Base-by-base conservation (phyloP, 805 yeast species). In the Cephaloascus albidus region DNA sequence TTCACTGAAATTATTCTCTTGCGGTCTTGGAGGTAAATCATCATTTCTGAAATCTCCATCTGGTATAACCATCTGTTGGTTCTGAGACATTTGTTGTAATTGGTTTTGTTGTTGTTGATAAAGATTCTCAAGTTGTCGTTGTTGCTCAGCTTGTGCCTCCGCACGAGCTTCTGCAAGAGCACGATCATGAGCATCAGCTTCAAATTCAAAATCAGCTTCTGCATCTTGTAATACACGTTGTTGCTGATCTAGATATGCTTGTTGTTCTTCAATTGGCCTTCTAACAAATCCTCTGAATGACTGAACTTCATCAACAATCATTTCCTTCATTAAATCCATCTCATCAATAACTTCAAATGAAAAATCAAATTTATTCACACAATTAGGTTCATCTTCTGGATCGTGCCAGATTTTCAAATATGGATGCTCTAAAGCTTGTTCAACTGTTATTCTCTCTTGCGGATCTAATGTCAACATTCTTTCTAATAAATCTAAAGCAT, bases 371-470 rank as follows among this genome's bases (percentile, higher is more conserved):
- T 84, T 83, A 2, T 75, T 69, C 36, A 77, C 75, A 56, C 96
- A 87, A 37, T 72, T 80, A 5, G 89, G 89, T 60, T 93, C 97
- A 55, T 93, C 97, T 23, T 75, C 73, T 4, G 96, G 93, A 58
- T 88, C 96, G 55, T 87, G 97, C 89, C 96, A 93, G 26, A 85
- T 74, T 36, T 79, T 70, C 40, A 93, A 62, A 56, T 90, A 93
- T 6, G 96, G 96, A 61, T 93, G 98, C 43, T 69, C 72, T 38
- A 93, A 66, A 0, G 97, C 97, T 49, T 87, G 83, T 42, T 84
- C 87, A 3, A 89, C 97, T 0, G 88, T 78, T 40, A 89, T 82
- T 58, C 98, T 74, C 50, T 76, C 73, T 35, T 68, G 70, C 3
- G 97, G 97, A 55, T 90, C 95, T 46, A 93, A 72, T n/a, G 89